Base-by-base conservation (phyloP, 495 filamentous ascomycete genomes). In the Copromyces sp. region DNA sequence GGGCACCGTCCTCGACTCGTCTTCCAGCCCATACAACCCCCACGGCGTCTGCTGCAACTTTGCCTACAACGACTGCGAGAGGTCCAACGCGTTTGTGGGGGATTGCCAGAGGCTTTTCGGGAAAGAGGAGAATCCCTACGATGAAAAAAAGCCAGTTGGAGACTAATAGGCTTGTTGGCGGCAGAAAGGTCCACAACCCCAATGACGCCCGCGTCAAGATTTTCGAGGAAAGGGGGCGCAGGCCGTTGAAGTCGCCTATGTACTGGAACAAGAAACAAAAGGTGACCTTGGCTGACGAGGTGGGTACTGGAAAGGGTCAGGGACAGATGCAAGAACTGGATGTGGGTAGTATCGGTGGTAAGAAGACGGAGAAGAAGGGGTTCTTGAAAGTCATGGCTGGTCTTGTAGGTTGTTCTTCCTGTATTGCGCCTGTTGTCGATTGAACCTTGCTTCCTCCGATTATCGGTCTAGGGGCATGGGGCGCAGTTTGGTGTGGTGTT, bases 381-480 rank as follows among this genome's bases (percentile, higher is more conserved):
- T 24, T 47, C n/a, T 24, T 47, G 11, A 3, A 2, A 47, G n/a
- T 9, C 4, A 11, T 47, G n/a, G 8, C 0, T 8, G 8, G 3
- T 47, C 0, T 44, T n/a, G 16, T 3, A n/a, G 8, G 7, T 44
- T 6, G 17, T 44, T 3, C 3, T n/a, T n/a, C 16, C 16, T n/a
- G 42, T n/a, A 44, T n/a, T 44, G 17, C 6, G 24, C 24, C 24
- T 24, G 24, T 24, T 24, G 24, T 24, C 42, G 7, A 8, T n/a
- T 45, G n/a, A 9, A 2, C 4, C 17, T 0, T 45, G 42, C 17
- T 45, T 9, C 8, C n/a, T 8, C 17, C 42, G 24, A 24, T 45
- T 0, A 2, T 2, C 8, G 3, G 2, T 2, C 5, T 2, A 9
- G 2, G 8, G 8, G 8, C 1, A 1, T 45, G 42, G 9, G 42